Evolutionary conservation across 2,329 filamentous ascomycete genomes (phyloP).

Genomic region (Epichloe brachyelytri): DNA sequence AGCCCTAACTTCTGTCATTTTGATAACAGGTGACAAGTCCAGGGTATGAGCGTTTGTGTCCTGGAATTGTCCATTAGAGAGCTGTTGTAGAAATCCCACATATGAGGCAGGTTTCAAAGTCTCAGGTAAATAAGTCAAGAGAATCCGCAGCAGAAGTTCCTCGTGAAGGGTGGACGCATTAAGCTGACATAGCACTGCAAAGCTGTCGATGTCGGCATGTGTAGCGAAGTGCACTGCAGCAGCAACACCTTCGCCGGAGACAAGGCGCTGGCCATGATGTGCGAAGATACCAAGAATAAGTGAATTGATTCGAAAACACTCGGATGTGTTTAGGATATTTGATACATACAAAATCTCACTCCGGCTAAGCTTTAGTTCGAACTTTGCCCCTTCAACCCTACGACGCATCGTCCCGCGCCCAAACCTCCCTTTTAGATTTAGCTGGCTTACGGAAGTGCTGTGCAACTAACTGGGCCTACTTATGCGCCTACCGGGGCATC

Average conservation of each 20-base stretch:
- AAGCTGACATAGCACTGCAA: slow-evolving; percentile 46
- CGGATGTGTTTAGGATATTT: neutral
- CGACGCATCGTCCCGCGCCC: neutral
- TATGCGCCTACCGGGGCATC: neutral
- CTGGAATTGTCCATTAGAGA: slow-evolving; percentile 36
- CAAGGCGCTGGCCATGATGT: slow-evolving; percentile 22
- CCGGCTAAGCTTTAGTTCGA: neutral
- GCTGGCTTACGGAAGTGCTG: neutral
- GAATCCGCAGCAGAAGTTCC: slow-evolving; percentile 55
- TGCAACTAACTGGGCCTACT: neutral
- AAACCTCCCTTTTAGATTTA: neutral
- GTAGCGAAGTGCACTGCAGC: slow-evolving; percentile 55
- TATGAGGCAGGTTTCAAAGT: slow-evolving; percentile 51
- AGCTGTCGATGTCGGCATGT: slow-evolving; percentile 48
- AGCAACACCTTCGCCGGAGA: slow-evolving; percentile 58
- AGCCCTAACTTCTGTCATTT: slow-evolving; percentile 50
- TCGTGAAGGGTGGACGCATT: slow-evolving; percentile 46
- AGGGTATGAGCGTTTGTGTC: slow-evolving; percentile 30
- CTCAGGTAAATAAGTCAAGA: slow-evolving; percentile 69
- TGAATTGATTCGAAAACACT: neutral
- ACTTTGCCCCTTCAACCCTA: neutral
- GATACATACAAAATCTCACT: neutral
- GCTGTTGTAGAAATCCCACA: slow-evolving; percentile 43
- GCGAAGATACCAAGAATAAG: neutral
- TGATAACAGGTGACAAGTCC: slow-evolving; percentile 42